Evolutionary conservation across 208 protist genomes (phyloP), one percentile per base, ranked within the genome.

Genomic region (Polymyxa betae): DNA sequence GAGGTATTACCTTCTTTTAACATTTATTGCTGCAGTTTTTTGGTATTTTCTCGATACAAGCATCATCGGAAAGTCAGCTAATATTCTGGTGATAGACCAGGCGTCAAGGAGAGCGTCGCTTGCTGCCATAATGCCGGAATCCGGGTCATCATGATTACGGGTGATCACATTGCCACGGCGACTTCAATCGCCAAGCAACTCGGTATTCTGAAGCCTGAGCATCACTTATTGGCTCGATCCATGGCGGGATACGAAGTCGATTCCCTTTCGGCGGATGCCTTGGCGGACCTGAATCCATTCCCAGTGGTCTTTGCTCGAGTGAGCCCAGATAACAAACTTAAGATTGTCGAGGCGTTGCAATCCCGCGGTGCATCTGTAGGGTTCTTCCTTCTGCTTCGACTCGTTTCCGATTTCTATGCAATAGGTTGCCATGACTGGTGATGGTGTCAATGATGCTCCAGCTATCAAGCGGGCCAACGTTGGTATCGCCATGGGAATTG

Each of bases 71-170:
- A n/a, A n/a, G n/a, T n/a, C n/a, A n/a, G n/a, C n/a, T n/a, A n/a
- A n/a, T n/a, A n/a, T n/a, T n/a, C n/a, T n/a, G n/a, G n/a, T n/a
- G n/a, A n/a, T 64, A 77, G 90, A 10, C 88, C n/a, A 32, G 93
- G 93, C 32, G 93, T 95, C 0, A 77, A 91, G 16, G 44, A 44
- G 0, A 91, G 95, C 20, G 93, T 97, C 20, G 35, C 43, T 90
- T 88, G 94, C 43, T 94, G 93, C 92, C 89, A 95, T 54, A 20
- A 45, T 43, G 94, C 94, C 95, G 92, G 96, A 95, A 94, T 98
- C 45, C 91, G 92, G 88, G 95, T 98, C 68, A 93, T 95, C 41
- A 96, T 99, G 93, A 90, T 98, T 49, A 97, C 96, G 5, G 96
- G 95, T 87, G 96, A 97, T 90, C 94, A 95, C 88, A 93, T 95